Evolutionary conservation across 148 eudicot genomes (phyloP), one percentile per base, ranked within the genome.

Genomic region (Agrostemma githago): DNA sequence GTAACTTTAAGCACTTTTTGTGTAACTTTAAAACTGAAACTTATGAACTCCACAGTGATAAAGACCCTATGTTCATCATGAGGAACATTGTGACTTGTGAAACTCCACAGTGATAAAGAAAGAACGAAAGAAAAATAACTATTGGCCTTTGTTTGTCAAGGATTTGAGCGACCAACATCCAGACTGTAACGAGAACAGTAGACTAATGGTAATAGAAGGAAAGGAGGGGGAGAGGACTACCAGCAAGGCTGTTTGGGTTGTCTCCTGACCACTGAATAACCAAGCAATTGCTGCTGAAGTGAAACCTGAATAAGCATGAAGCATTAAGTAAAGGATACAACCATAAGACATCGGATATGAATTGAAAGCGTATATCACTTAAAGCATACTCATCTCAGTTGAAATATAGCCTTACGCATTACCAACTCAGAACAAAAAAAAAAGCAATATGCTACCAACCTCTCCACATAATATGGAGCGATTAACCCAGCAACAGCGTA

Each of bases 231-330:
- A 9, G 16, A 12, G 16, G 12, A 51, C 56, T 65, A 92, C 97
- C 97, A 78, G 97, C 97, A 76, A 90, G 83, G 85, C 97, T 90
- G 80, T 92, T 90, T 54, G 98, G 96, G 65, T 93, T 91, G 79
- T 93, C 98, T 73, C 98, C 98, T 63, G 97, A 91, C 98, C 98
- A 93, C 76, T 93, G 98, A 68, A 93, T 73, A 80, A 91, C 85
- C 78, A 91, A 81, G 83, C 94, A 93, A 43, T 86, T 79, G 70
- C 83, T 89, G 81, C 81, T 83, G 76, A 93, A 93, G 51, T 79
- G 72, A 80, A 82, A 93, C 86, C 94, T 89, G 82, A 74, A 81
- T 26, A 64, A 67, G 15, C 11, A 79, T 16, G 6, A 46, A 69
- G 56, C 44, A 39, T 8, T 4, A 46, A 26, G 72, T 19, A 21